These are phyloP conservation scores for Cerioporus squamosus DNA, from an alignment of 1,284 basidiomycete species.

Conservation along the genomic window DNA sequence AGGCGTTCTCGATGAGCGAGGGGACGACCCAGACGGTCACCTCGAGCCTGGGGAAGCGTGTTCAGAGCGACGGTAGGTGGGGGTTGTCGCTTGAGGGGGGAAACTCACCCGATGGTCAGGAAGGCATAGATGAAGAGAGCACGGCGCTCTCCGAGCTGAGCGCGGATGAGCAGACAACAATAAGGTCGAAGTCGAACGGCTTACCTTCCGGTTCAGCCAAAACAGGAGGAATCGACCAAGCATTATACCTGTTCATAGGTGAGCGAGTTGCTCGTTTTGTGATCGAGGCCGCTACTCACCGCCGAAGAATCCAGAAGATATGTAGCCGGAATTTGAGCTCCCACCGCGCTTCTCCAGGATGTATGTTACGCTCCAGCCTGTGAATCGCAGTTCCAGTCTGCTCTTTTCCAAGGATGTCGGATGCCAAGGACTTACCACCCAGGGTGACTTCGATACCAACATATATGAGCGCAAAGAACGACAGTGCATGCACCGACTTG, in stretches of 20 bases:
- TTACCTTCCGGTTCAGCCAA: conserved; percentile 59
- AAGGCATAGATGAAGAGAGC: conserved; percentile 52
- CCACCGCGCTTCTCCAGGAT: no score
- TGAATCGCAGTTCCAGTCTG: conserved; percentile 32
- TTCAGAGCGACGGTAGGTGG: not conserved
- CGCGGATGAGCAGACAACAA: not conserved
- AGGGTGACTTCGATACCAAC: conserved; percentile 71
- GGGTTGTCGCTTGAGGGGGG: no score
- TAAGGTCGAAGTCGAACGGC: conserved; percentile 1
- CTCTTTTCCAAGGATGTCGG: conserved; percentile 33
- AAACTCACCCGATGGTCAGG: conserved; percentile 53
- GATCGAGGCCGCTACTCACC: conserved; percentile 22
- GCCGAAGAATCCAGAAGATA: conserved; percentile 32
- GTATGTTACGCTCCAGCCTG: conserved; percentile 12
- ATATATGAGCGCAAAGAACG: conserved; percentile 67
- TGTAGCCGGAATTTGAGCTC: no score
- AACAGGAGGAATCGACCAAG: conserved; percentile 57
- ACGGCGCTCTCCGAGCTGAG: not conserved
- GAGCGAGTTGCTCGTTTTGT: not conserved
- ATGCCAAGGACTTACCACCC: conserved; percentile 45
- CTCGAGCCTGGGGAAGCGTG: conserved; percentile 46
- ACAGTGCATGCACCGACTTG: conserved; percentile 58
- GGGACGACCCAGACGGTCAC: conserved; percentile 68
- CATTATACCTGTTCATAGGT: conserved; percentile 48
- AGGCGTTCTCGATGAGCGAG: conserved; percentile 58